These are phyloP conservation scores for Pseudomonodictys pantanalensis DNA, from an alignment of 495 filamentous ascomycete species.

Conservation along the genomic window DNA sequence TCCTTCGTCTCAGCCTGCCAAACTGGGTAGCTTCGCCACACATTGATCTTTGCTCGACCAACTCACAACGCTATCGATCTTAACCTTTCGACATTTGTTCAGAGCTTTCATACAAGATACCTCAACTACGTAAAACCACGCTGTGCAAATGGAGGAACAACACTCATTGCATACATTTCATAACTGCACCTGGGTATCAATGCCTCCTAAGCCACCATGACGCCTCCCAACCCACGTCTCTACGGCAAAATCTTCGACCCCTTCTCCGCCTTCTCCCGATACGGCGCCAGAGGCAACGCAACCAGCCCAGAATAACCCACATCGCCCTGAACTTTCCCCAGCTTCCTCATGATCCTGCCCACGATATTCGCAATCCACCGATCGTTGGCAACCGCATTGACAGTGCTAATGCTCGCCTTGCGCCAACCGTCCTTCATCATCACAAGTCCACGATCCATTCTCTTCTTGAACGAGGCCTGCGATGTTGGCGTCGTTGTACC, in stretches of 20 bases:
- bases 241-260: conserved; percentile 35
- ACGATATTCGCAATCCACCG: conserved; percentile 46
- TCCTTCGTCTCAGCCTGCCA: too few species aligned
- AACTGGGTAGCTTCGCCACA: too few species aligned
- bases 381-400: conserved; percentile 42
- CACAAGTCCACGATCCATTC: conserved; percentile 28
- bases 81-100: too few species aligned
- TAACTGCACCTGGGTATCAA: not conserved
- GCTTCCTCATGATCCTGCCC: conserved; percentile 40
- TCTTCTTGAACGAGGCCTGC: conserved; percentile 14
- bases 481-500: not conserved
- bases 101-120: too few species aligned
- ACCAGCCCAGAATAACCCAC: conserved; percentile 39
- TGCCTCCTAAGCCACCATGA: not conserved
- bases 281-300: conserved; percentile 31
- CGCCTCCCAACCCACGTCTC: not conserved
- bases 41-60: too few species aligned
- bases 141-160: too few species aligned
- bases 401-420: conserved; percentile 23
- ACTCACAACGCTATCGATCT: too few species aligned
- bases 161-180: too few species aligned
- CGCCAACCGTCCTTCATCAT: conserved; percentile 25
- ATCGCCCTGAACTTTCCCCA: conserved; percentile 41
- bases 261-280: conserved; percentile 25
- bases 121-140: too few species aligned